Base-by-base conservation (phyloP, 805 yeast species). In the Tetrapisispora fleetii region DNA sequence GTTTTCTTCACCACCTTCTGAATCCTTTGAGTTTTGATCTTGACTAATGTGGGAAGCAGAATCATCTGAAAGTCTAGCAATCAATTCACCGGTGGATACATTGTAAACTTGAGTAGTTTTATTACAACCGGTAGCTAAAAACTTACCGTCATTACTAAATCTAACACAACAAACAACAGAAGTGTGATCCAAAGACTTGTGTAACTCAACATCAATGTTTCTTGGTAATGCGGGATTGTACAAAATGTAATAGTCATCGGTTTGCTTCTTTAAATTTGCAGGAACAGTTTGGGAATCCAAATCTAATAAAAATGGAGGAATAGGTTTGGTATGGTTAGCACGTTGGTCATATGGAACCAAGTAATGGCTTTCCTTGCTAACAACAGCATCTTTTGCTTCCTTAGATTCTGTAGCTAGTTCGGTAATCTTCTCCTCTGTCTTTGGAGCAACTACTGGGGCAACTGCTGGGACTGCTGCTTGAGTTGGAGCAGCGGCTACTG, bases 81-180 rank as follows among this genome's bases (percentile, higher is more conserved):
- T 81, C 53, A 88, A 74, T 60, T 85, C 90, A 57, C 99, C 98
- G 19, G 95, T 84, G 59, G 83, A 84, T 45, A 90, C 97, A 56
- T 85, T 85, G 69, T 83, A 91, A 50, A 91, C 96, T 68, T 90
- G 96, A 2, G 98, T 93, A 40, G 95, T 79, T 64, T 89, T 87
- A 72, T 91, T 93, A 73, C 97, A 90, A 44, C 99, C 99, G 16
- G 98, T 91, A 24, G 98, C 99, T 57, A 91, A 74, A 63, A 79
- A 86, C 69, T 85, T 84, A 53, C 98, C 98, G 65, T 88, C 95
- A 54, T 80, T 80, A 50, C 90, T 81, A 72, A 93, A 91, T 52
- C 95, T 77, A 50, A 91, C 98, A 68, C 98, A 91, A 73, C 98
- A 93, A 45, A 91, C 98, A 41, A 91, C 98, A 1, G 95, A 85